Evolutionary conservation across 2,329 filamentous ascomycete genomes (phyloP).

Genomic region (Rhinocladiella mackenziei): DNA sequence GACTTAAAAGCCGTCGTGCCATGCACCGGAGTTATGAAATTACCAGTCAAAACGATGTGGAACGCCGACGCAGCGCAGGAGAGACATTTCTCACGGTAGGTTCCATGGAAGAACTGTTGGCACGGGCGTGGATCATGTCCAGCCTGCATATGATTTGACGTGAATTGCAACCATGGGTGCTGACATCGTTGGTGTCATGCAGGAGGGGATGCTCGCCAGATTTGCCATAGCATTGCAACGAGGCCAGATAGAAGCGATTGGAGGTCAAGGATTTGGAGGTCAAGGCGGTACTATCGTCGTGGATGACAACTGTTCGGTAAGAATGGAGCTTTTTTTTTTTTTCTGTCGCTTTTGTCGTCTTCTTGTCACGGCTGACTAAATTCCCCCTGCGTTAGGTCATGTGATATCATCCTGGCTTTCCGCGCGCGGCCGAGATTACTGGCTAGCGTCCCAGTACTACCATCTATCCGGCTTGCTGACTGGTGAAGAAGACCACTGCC

Average conservation of each 20-base stretch:
- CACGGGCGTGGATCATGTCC: conserved; percentile 27
- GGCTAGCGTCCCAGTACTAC: not conserved
- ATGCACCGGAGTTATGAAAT: conserved; percentile 61
- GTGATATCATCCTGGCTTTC: not conserved
- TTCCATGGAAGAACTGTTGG: conserved; percentile 31
- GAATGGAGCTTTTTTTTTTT: no score
- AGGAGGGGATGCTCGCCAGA: conserved; percentile 48
- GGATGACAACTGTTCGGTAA: conserved; percentile 45
- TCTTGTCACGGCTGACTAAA: no score
- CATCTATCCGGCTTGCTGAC: not conserved
- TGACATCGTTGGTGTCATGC: conserved; percentile 25
- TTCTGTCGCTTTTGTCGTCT: no score
- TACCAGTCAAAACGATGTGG: conserved; percentile 58
- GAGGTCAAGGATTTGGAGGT: conserved; percentile 31
- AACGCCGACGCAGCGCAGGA: conserved; percentile 54
- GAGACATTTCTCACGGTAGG: conserved; percentile 56
- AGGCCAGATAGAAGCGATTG: conserved; percentile 34
- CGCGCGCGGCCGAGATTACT: not conserved
- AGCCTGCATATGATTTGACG: conserved; percentile 23
- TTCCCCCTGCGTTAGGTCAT: no score
- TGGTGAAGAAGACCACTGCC: no score
- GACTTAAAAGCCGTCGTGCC: conserved; percentile 54
- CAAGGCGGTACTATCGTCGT: conserved; percentile 37
- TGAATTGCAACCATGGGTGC: conserved; percentile 9
- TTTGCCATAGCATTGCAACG: conserved; percentile 42